Evolutionary conservation across 805 yeast genomes (phyloP).

Genomic region (Metschnikowia aberdeeniae): DNA sequence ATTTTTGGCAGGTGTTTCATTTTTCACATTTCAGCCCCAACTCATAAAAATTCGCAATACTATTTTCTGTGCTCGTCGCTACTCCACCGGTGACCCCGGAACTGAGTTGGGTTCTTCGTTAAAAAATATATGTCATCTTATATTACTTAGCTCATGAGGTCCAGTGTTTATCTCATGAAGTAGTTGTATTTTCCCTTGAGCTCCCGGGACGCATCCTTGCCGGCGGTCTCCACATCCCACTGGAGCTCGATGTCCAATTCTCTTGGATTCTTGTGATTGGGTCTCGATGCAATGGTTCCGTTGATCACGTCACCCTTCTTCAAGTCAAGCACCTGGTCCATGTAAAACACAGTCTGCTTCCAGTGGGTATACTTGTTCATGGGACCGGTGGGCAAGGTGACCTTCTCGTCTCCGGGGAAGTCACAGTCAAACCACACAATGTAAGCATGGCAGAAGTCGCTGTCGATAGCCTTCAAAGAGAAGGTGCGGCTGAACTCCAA

Average conservation of each 20-base stretch:
- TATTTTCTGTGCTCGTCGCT: too few relatives aligned
- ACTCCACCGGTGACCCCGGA: too few relatives aligned
- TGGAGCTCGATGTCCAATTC: constrained; percentile 79
- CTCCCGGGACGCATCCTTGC: constrained; percentile 48
- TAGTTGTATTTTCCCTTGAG: constrained; percentile 59
- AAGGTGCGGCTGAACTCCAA: constrained; percentile 74
- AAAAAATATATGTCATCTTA: too few relatives aligned
- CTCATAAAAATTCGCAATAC: too few relatives aligned
- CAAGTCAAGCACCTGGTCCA: constrained; percentile 72
- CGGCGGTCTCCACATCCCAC: constrained; percentile 47
- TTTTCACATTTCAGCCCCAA: too few relatives aligned
- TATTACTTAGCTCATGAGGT: background rate
- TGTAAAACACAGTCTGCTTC: constrained; percentile 96
- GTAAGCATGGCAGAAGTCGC: constrained; percentile 82
- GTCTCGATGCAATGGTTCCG: constrained; percentile 71
- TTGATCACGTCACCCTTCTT: constrained; percentile 71
- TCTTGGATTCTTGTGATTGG: constrained; percentile 76
- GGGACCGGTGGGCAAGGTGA: constrained; percentile 90
- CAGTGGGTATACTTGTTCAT: constrained; percentile 94
- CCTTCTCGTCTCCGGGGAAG: constrained; percentile 68
- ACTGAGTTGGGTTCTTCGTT: too few relatives aligned
- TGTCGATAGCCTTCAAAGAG: constrained; percentile 65
- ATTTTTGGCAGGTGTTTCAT: too few relatives aligned
- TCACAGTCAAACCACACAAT: constrained; percentile 94
- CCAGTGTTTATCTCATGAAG: constrained; percentile 55